Evolutionary conservation across 208 protist species (phyloP).

Genomic region (Leishmania martiniquensis): DNA sequence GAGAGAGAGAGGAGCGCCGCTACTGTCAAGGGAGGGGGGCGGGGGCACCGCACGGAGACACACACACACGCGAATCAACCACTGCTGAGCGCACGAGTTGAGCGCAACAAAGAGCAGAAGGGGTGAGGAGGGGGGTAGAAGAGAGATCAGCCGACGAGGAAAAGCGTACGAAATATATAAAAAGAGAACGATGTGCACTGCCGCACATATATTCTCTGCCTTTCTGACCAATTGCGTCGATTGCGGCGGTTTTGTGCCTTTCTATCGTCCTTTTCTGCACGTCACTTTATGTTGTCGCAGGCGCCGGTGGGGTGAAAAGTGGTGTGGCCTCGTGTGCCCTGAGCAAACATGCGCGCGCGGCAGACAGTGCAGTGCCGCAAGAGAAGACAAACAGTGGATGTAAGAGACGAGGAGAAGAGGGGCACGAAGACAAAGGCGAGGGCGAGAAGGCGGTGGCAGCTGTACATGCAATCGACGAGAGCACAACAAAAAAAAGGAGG

Average conservation of each 20-base stretch:
- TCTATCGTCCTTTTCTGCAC: too few relatives aligned
- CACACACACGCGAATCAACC: background rate
- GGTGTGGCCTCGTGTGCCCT: background rate
- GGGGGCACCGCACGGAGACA: too few relatives aligned
- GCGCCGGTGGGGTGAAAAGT: too few relatives aligned
- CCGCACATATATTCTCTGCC: too few relatives aligned
- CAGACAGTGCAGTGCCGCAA: background rate
- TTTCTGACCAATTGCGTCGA: too few relatives aligned
- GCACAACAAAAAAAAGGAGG: background rate
- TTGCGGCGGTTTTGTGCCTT: too few relatives aligned
- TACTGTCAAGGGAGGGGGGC: background rate
- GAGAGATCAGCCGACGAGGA: background rate
- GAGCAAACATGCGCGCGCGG: background rate
- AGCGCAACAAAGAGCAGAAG: background rate
- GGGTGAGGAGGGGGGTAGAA: background rate
- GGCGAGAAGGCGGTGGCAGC: background rate
- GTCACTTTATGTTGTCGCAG: too few relatives aligned
- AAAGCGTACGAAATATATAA: too few relatives aligned
- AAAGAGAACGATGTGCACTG: too few relatives aligned
- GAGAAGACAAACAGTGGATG: background rate
- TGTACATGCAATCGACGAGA: background rate
- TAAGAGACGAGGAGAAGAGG: background rate
- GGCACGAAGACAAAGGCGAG: background rate
- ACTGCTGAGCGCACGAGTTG: background rate
- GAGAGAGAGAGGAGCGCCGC: background rate